Conservation (phyloP, 208 protist species). For the Lotmaria passim region DNA sequence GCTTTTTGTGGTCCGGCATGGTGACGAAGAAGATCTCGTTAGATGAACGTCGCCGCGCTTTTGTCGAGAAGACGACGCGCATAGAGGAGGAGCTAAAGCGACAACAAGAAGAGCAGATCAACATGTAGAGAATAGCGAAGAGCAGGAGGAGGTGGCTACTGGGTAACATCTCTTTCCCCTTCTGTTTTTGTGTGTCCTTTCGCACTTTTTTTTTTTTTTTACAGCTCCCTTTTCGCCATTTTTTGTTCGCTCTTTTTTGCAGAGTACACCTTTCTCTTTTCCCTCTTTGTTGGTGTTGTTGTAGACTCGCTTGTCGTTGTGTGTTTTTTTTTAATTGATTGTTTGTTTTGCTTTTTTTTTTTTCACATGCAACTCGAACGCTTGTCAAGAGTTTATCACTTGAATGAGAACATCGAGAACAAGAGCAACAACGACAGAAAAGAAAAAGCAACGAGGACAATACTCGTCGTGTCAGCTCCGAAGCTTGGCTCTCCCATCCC, state of each 20-base stretch:
- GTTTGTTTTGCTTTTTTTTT: conserved; percentile 11
- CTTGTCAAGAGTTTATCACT: too few species aligned
- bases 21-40: conserved; percentile 49
- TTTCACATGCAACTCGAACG: neutral
- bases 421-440: too few species aligned
- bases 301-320: neutral
- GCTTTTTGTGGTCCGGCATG: conserved; percentile 56
- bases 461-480: neutral
- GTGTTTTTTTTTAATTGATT: neutral
- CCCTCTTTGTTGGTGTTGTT: neutral
- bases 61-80: conserved; percentile 9
- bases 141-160: neutral
- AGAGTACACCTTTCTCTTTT: conserved; percentile 5
- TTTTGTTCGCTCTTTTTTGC: neutral
- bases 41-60: conserved; percentile 24
- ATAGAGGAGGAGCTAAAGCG: conserved; percentile 28
- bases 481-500: too few species aligned
- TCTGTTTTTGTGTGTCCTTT: neutral
- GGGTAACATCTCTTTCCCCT: neutral
- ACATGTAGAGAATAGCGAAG: conserved; percentile 1
- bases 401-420: too few species aligned
- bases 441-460: too few species aligned
- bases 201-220: neutral
- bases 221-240: neutral
- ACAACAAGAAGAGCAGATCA: conserved; percentile 37